Evolutionary conservation across 2,329 filamentous ascomycete species (phyloP).

Genomic region (Blastomyces emzantsi): DNA sequence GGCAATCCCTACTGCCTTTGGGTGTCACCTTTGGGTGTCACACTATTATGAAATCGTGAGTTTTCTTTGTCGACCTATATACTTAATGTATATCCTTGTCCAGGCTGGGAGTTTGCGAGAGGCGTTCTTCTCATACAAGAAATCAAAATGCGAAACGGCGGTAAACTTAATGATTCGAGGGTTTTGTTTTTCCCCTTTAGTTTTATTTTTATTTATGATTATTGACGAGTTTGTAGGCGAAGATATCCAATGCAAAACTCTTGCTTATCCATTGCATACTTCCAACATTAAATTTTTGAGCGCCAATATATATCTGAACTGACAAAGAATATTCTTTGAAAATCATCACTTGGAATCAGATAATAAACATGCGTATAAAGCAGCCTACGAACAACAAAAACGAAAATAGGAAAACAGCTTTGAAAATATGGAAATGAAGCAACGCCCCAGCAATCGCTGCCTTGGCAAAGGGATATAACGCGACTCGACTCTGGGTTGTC

Average conservation of each 20-base stretch:
- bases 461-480: not conserved
- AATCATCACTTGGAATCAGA: not conserved
- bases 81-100: not conserved
- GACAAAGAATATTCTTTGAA: not conserved
- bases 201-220: no score
- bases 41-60: not conserved
- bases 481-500: no score
- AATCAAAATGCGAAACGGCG: not conserved
- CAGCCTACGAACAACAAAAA: not conserved
- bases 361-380: not conserved
- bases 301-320: no score
- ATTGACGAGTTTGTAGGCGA: not conserved
- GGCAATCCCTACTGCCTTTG: not conserved
- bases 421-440: not conserved
- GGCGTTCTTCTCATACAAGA: not conserved
- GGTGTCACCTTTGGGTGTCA: not conserved
- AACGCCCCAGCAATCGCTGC: not conserved
- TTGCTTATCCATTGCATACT: not conserved
- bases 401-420: not conserved
- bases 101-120: not conserved
- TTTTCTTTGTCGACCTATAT: not conserved
- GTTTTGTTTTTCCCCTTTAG: not conserved
- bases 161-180: not conserved
- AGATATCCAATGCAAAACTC: not conserved
- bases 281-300: not conserved